Evolutionary conservation across 2,329 filamentous ascomycete genomes (phyloP).

Genomic region (Fusarium duplospermum): DNA sequence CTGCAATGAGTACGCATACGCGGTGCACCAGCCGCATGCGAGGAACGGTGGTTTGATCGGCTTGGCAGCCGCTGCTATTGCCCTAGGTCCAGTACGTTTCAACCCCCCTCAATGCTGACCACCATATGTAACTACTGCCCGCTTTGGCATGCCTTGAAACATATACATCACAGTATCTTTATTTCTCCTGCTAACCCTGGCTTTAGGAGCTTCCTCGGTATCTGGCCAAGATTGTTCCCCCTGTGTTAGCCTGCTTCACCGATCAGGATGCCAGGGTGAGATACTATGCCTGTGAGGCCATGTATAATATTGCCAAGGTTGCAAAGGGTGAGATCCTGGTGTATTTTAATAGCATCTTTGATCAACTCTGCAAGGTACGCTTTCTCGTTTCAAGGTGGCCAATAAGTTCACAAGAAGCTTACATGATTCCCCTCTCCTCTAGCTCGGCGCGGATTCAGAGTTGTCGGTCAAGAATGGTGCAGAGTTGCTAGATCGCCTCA

Average conservation of each 20-base stretch:
- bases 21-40: slow-evolving; percentile 95
- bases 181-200: slow-evolving; percentile 7
- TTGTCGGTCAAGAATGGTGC: slow-evolving; percentile 98
- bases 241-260: slow-evolving; percentile 95
- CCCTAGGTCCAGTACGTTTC: slow-evolving; percentile 83
- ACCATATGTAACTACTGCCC: neutral
- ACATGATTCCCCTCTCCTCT: slow-evolving; percentile 7
- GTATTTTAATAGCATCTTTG: slow-evolving; percentile 99
- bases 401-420: neutral
- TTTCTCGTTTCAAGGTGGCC: neutral
- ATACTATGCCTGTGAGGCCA: slow-evolving; percentile 99
- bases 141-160: neutral
- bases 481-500: slow-evolving; percentile 90
- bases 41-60: slow-evolving; percentile 97
- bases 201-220: slow-evolving; percentile 88
- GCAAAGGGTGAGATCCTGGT: slow-evolving; percentile 96
- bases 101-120: neutral
- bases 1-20: slow-evolving; percentile 97
- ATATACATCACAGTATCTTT: neutral
- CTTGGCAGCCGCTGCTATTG: slow-evolving; percentile 93
- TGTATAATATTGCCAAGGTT: slow-evolving; percentile 99
- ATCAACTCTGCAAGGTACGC: slow-evolving; percentile 90
- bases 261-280: slow-evolving; percentile 97
- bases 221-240: slow-evolving; percentile 92
- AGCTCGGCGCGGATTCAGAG: slow-evolving; percentile 96